Evolutionary conservation across 768 basidiomycete genomes (phyloP).

Genomic region (Suillus paluster): DNA sequence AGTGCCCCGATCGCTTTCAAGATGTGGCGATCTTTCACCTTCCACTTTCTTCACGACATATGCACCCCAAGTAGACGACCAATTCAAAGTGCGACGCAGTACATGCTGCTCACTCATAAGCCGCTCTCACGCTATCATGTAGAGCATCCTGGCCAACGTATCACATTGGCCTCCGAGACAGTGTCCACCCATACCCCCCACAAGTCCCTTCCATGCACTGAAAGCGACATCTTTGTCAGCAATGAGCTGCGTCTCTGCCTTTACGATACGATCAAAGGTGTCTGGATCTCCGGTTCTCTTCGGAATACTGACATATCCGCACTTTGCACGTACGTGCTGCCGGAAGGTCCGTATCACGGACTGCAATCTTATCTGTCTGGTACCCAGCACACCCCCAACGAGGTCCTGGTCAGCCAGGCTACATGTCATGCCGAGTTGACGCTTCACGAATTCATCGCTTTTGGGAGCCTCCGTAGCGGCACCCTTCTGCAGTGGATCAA

Average conservation of each 20-base stretch:
- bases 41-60: constrained; percentile 40
- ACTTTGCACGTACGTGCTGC: constrained; percentile 38
- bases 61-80: constrained; percentile 18
- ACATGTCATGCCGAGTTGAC: constrained; percentile 41
- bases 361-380: constrained; percentile 41
- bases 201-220: constrained; percentile 19
- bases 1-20: constrained; percentile 39
- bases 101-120: constrained; percentile 11
- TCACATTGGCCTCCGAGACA: constrained; percentile 41
- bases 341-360: constrained; percentile 33
- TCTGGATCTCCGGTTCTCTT: constrained; percentile 23
- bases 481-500: constrained; percentile 50
- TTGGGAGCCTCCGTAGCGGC: constrained; percentile 47
- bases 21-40: constrained; percentile 46
- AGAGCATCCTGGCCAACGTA: constrained; percentile 22
- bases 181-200: constrained; percentile 36
- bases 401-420: constrained; percentile 45
- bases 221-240: constrained; percentile 26
- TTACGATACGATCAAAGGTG: constrained; percentile 25
- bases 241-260: constrained; percentile 35
- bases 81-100: neutral
- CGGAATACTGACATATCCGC: constrained; percentile 12
- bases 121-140: neutral
- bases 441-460: constrained; percentile 47
- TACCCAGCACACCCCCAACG: constrained; percentile 46